Base-by-base conservation (phyloP, 257 asterid genomes). In the Capsicum chinense region DNA sequence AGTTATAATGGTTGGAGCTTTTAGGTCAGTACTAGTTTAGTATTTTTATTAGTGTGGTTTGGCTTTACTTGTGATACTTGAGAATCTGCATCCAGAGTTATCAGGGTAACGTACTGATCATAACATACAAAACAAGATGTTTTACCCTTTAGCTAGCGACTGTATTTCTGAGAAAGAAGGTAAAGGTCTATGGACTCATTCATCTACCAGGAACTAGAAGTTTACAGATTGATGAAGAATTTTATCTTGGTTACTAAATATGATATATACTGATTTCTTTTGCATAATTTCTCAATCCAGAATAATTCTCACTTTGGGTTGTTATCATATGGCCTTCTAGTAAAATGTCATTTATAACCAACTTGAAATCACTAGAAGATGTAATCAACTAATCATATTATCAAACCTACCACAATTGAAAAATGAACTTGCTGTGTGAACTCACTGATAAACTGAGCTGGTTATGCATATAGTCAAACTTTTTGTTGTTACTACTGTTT, bases 391-490 rank as follows among this genome's bases (percentile, higher is more conserved):
- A 67, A 67, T 71, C 62, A 74, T 74, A 52, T 78, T 54, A 33
- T 78, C 82, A 78, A 35, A 78, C 82, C 82, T 78, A 78, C 44
- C 64, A 78, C 81, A 15, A 50, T 78, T 26, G 64, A 4, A 78
- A 69, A 26, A 4, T 78, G 82, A 33, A 78, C 82, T 78, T 78
- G 64, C 16, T 54, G 64, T 7, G 5, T 56, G 64, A 78, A 78
- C 64, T 54, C 81, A 52, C 63, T 52, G 81, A 78, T 78, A 78
- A 78, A 21, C 50, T 78, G 19, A 78, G 54, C 64, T 5, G 82
- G 15, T 42, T 39, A 69, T 56, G 8, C 56, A 33, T 26, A 21
- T 78, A 54, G 50, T 54, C 50, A 56, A 37, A 78, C 16, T 54
- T 7, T 52, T 52, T 35, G 81, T 78, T 33, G n/a, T 54, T 54